A percentile compares a stretch with the other conserved stretches of the same genome.
These are phyloP conservation scores for Fusarium sp. DNA, from an alignment of 2,329 filamentous ascomycete species.

Conservation along the genomic window DNA sequence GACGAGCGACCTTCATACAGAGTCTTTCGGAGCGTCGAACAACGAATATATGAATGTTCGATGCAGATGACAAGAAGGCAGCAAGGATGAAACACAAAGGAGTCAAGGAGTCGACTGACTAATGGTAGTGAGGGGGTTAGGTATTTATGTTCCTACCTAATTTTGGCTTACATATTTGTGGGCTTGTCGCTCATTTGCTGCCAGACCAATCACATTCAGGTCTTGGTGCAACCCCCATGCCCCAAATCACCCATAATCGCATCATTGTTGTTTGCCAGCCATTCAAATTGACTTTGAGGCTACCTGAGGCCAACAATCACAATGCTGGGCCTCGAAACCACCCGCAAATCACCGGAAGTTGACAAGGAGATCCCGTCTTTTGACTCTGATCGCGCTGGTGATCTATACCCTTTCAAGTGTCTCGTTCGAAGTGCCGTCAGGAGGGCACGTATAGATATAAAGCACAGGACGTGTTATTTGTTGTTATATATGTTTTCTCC, in stretches of 20 bases:
- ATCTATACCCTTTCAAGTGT: neutral
- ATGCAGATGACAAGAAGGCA: neutral
- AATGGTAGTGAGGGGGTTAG: conserved; percentile 19
- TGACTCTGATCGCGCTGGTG: neutral
- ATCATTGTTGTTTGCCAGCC: neutral
- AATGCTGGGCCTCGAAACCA: neutral
- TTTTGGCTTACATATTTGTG: conserved; percentile 12
- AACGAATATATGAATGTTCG: neutral
- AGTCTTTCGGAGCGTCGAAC: neutral
- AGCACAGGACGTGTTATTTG: neutral
- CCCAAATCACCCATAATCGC: neutral
- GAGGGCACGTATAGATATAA: neutral
- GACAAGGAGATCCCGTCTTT: conserved; percentile 2
- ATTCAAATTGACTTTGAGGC: conserved; percentile 8
- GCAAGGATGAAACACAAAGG: conserved; percentile 23
- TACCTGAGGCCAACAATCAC: conserved; percentile 5
- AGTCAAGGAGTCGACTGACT: conserved; percentile 9
- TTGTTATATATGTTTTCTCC: neutral
- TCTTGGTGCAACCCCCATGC: neutral
- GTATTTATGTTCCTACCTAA: conserved; percentile 18
- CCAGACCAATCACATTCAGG: conserved; percentile 22
- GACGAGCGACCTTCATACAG: neutral
- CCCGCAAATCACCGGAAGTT: neutral
- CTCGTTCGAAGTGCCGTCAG: neutral
- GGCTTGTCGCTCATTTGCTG: neutral